Conservation (phyloP, 805 yeast genomes). For the Kazachstania psychrophila region DNA sequence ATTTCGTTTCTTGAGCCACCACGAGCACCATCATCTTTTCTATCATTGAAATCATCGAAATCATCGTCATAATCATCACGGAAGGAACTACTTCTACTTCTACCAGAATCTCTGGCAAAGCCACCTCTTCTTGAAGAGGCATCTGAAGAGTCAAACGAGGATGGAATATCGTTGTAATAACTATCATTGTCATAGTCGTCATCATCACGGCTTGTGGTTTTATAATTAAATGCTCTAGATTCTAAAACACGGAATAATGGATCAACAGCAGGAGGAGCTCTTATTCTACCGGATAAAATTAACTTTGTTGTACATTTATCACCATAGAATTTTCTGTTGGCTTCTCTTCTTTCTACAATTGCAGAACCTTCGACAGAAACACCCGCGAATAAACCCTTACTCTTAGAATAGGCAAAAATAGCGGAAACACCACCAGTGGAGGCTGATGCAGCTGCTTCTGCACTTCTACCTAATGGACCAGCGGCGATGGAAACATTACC, state of each 20-base stretch:
- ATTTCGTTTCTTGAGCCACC: conserved; percentile 8
- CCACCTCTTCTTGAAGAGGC: conserved; percentile 23
- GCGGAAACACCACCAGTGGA: conserved; percentile 82
- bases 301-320: conserved; percentile 76
- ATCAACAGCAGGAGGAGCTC: conserved; percentile 86
- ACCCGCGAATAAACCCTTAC: conserved; percentile 95
- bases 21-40: conserved; percentile 5
- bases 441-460: conserved; percentile 95
- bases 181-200: conserved; percentile 56
- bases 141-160: conserved; percentile 34
- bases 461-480: conserved; percentile 94
- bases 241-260: conserved; percentile 78
- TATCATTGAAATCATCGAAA: conserved; percentile 20
- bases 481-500: conserved; percentile 94
- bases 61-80: conserved; percentile 25
- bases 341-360: conserved; percentile 92
- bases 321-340: conserved; percentile 92
- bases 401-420: conserved; percentile 85
- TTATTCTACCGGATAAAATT: conserved; percentile 79
- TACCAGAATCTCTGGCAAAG: conserved; percentile 13
- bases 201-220: conserved; percentile 43
- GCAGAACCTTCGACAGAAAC: conserved; percentile 96
- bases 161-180: conserved; percentile 50
- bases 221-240: conserved; percentile 67
- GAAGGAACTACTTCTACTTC: conserved; percentile 9